A percentile compares a stretch with the other conserved stretches of the same genome.
phyloP scores from a whole-genome alignment of 306 rosid species.

The Corylus heterophylla region DNA sequence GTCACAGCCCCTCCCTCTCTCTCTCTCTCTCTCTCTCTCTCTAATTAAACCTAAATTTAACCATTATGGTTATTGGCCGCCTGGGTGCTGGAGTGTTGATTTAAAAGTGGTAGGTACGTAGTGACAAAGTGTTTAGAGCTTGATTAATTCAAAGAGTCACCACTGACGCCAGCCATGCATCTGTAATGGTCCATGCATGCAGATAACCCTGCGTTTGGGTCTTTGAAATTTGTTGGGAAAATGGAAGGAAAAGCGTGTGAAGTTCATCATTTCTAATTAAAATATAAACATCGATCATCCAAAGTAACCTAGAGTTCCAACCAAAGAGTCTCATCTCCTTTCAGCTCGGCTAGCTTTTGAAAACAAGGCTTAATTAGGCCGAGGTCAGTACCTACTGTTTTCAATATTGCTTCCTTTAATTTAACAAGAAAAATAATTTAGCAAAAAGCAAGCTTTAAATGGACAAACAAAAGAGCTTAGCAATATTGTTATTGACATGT shows the following conservation, averaged over 20 bases:
- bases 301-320: not conserved
- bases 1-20: not conserved
- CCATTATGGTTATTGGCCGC: no score
- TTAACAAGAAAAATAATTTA: not conserved
- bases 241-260: not conserved
- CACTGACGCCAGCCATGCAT: no score
- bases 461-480: no score
- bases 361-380: not conserved
- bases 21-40: no score
- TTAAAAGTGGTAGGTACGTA: no score
- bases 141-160: not conserved
- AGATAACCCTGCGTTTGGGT: not conserved
- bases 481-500: no score
- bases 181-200: not conserved
- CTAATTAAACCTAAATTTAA: no score
- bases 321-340: not conserved
- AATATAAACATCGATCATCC: no score
- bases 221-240: not conserved
- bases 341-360: not conserved
- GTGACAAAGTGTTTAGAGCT: not conserved
- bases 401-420: not conserved
- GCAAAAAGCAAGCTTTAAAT: no score
- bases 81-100: no score
- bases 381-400: not conserved
- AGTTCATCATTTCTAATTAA: not conserved